phyloP scores from a whole-genome alignment of 768 basidiomycete genomes.

The Naganishia randhawae region DNA sequence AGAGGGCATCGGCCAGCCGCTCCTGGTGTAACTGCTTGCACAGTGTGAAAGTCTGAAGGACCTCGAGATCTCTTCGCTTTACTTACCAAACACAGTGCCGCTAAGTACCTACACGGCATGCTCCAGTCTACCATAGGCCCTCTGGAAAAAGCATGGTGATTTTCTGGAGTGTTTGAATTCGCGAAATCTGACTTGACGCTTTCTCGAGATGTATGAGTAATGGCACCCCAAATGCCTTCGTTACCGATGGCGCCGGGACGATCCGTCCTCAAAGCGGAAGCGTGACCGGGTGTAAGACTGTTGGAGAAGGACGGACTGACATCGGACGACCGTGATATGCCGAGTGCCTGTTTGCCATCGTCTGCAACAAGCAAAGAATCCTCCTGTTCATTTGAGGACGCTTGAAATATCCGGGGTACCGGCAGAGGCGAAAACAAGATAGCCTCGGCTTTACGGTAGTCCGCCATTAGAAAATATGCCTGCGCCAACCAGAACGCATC shows the following conservation, averaged over 20 bases:
- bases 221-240: constrained; percentile 14
- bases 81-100: constrained; percentile 84
- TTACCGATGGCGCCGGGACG: not conserved
- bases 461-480: constrained; percentile 90
- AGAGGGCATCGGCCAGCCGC: constrained; percentile 84
- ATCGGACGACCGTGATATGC: not conserved
- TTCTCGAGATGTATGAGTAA: not conserved
- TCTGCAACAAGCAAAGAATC: not conserved
- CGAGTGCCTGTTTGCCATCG: not conserved
- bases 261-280: not conserved
- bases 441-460: constrained; percentile 89
- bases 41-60: not conserved
- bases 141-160: constrained; percentile 44
- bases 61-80: not conserved
- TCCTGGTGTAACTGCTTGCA: constrained; percentile 69
- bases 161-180: not conserved
- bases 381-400: not conserved
- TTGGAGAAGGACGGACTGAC: not conserved
- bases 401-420: not conserved
- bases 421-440: constrained; percentile 78
- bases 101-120: constrained; percentile 90
- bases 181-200: constrained; percentile 8
- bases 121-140: constrained; percentile 87
- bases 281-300: not conserved
- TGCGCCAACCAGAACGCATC: constrained; percentile 99